Conservation (phyloP, 495 filamentous ascomycete genomes). For the Neurospora africana region DNA sequence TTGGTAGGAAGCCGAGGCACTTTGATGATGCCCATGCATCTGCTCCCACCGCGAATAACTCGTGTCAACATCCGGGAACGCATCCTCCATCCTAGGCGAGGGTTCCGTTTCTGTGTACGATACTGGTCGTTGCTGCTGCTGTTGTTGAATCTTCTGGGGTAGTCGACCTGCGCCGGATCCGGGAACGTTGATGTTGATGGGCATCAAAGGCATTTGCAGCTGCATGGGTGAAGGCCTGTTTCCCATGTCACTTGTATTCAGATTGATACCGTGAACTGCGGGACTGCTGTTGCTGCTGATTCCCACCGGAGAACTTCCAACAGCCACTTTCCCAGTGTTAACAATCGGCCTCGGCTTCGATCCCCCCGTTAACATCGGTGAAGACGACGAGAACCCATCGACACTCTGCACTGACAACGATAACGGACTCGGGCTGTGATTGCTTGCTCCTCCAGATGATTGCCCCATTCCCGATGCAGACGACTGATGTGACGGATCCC, state of each 20-base stretch:
- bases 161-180: conserved; percentile 6
- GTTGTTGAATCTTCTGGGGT: background rate
- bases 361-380: background rate
- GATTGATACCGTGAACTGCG: background rate
- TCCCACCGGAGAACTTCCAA: background rate
- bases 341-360: background rate
- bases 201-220: background rate
- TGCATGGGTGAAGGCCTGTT: background rate
- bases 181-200: conserved; percentile 8
- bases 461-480: background rate
- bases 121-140: conserved; percentile 12
- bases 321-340: background rate
- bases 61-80: conserved; percentile 27
- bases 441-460: background rate
- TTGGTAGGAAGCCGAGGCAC: background rate
- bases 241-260: background rate
- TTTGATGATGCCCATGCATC: background rate
- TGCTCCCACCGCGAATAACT: conserved; percentile 29
- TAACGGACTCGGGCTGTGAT: background rate
- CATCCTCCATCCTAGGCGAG: conserved; percentile 23
- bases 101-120: conserved; percentile 36
- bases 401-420: background rate
- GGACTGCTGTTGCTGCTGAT: background rate
- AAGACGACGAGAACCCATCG: background rate
- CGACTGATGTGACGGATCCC: conserved; percentile 22